Evolutionary conservation across 805 yeast genomes (phyloP), one percentile per base, ranked within the genome.

Genomic region (Kodamaea nitidulidarum): DNA sequence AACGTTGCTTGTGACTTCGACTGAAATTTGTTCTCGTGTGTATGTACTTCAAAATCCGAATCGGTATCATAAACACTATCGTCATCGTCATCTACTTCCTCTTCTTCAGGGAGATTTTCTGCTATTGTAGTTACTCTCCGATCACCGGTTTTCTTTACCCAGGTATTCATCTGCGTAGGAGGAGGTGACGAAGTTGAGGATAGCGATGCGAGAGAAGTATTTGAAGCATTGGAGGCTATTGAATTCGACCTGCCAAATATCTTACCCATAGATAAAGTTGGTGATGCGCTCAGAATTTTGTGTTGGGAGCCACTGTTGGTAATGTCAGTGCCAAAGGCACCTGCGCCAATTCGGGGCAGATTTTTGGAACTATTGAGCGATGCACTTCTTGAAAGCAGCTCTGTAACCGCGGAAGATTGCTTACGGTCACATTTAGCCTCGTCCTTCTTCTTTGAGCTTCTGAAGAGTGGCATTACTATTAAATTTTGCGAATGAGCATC

Each of bases 21-120:
- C 17, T 51, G 45, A 15, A 38, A 46, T 25, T 53, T 51, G 4
- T 58, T 41, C 6, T 50, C 51, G 40, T 63, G 69, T 5, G 48
- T 36, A 35, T 65, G 69, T 18, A 48, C 57, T 18, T 60, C 63
- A 20, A 47, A 45, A 4, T 58, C 56, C 11, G 42, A 39, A n/a
- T 44, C 53, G 6, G 35, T 15, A 8, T 39, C 41, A 27, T 34
- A 35, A 10, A 33, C 44, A 21, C 37, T 32, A 14, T 31, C 39
- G 14, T 41, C 45, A 12, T 36, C 35, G 11, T 44, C 49, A 11
- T 34, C 36, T 4, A 38, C 46, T 15, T 32, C 35, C 14, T 41
- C 45, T 10, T 32, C 26, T 6, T 26, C 27, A n/a, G 39, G 45
- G 11, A 50, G 51, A 31, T 49, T 57, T 36, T 58, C 64, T 5